Base-by-base conservation (phyloP, 2,329 filamentous ascomycete genomes). In the Capronia epimyces region DNA sequence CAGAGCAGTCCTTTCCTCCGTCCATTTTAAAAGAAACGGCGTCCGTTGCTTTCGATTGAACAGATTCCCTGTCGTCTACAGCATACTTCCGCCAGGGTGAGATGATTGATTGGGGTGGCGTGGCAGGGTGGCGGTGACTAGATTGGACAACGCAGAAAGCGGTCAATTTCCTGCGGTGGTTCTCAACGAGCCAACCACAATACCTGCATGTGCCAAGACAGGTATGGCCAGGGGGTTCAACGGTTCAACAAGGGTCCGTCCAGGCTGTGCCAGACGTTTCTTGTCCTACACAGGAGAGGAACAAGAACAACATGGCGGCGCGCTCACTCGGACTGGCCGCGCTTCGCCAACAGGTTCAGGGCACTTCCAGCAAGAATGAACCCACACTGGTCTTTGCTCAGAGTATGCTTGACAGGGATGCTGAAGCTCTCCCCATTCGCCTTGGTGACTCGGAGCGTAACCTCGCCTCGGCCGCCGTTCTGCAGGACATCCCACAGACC, bases 331-430 rank as follows among this genome's bases (percentile, higher is more conserved):
- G 41, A 5, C 24, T 52, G 37, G 31, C 53, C 45, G 20, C 49
- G 51, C 65, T 75, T 75, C 40, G 89, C 86, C 63, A 98, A 71
- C 68, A 97, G 66, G 71, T 98, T 98, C 71, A 98, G 70, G 36
- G 93, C 93, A 68, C 89, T 95, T 2, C 93, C 93, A 0, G 93
- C 93, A 44, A 98, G 75, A 58, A 98, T 88, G 66, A 97, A 98
- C 0, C 79, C 83, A 55, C 87, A 87, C 76, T 98, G 93, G 67
- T 96, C 93, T 72, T 84, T 80, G 66, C 83, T 94, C 55, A 98
- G 77, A 10, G 87, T 88, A 67, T 96, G 91, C 71, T 83, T 87
- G n/a, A 89, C 89, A 42, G 81, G 79, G 52, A 98, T 79, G 32
- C 79, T 67, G 43, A 87, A 68, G 67, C 81, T 79, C 66, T 85